A percentile compares a stretch with the other conserved stretches of the same genome.
Conservation (phyloP, 1,139 yeast genomes). For the Ogataea hybrid region DNA sequence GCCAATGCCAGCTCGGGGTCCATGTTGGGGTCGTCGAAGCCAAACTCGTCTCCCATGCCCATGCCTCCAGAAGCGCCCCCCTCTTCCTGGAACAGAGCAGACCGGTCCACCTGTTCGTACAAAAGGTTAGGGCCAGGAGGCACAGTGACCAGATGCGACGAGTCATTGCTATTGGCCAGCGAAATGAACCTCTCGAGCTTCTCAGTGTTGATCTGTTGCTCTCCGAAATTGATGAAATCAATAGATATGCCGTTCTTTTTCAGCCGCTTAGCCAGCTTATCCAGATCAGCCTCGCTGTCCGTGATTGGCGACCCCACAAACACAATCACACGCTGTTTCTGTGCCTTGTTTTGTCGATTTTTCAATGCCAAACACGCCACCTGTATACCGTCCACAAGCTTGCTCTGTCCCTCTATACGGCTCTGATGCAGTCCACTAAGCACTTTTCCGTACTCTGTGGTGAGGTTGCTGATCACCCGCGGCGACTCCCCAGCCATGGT, state of each 20-base stretch:
- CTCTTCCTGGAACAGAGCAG: slow-evolving; percentile 65
- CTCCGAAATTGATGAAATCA: slow-evolving; percentile 91
- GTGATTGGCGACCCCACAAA: slow-evolving; percentile 87
- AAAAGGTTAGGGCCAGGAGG: slow-evolving; percentile 85
- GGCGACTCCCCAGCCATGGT: slow-evolving; percentile 88
- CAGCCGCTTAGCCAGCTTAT: slow-evolving; percentile 85
- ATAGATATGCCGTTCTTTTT: slow-evolving; percentile 91
- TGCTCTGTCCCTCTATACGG: slow-evolving; percentile 63
- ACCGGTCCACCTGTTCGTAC: slow-evolving; percentile 69
- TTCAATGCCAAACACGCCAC: slow-evolving; percentile 97
- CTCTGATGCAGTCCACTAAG: slow-evolving; percentile 87
- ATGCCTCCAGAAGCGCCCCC: slow-evolving; percentile 46
- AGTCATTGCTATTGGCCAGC: slow-evolving; percentile 69
- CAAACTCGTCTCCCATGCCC: slow-evolving; percentile 44
- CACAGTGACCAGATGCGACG: slow-evolving; percentile 80
- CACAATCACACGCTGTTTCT: slow-evolving; percentile 83
- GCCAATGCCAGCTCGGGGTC: slow-evolving; percentile 98
- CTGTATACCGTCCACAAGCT: slow-evolving; percentile 82
- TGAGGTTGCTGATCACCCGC: slow-evolving; percentile 81
- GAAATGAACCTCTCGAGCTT: slow-evolving; percentile 79
- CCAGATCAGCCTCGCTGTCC: slow-evolving; percentile 71
- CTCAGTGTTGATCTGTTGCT: slow-evolving; percentile 71
- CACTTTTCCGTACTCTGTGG: slow-evolving; percentile 84
- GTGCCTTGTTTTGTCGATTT: slow-evolving; percentile 93
- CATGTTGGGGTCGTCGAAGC: slow-evolving; percentile 76